Evolutionary conservation across 208 protist genomes (phyloP).

Genomic region (Acanthamoeba healyi): DNA sequence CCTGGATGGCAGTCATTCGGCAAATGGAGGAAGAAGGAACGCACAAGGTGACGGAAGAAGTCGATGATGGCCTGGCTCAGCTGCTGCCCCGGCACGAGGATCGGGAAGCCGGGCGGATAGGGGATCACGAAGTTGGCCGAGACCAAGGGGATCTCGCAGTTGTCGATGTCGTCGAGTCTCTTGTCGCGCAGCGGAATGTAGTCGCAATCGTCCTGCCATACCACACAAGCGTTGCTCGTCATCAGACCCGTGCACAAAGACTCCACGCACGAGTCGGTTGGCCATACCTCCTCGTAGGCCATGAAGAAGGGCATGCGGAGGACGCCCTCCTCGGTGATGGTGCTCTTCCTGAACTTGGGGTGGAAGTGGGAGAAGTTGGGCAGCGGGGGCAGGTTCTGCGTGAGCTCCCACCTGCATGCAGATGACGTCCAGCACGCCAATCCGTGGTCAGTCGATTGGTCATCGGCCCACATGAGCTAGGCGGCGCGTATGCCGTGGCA

Average conservation of each 20-base stretch:
- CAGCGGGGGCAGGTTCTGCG: constrained; percentile 66
- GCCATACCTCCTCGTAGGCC: constrained; percentile 62
- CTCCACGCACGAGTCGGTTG: no score
- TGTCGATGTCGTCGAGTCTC: constrained; percentile 13
- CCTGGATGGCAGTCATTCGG: no score
- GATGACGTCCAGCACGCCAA: neutral
- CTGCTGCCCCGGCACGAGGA: constrained; percentile 72
- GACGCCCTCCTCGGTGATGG: constrained; percentile 53
- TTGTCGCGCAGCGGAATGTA: constrained; percentile 56
- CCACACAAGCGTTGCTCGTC: neutral
- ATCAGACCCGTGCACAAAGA: neutral
- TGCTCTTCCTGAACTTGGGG: constrained; percentile 58
- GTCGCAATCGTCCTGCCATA: neutral
- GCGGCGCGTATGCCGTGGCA: neutral
- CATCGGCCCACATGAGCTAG: neutral
- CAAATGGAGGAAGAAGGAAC: neutral
- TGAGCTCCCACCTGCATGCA: constrained; percentile 43
- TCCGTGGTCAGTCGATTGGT: neutral
- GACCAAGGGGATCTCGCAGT: constrained; percentile 32
- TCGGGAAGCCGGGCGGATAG: constrained; percentile 80
- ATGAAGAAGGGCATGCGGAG: constrained; percentile 73
- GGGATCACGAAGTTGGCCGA: constrained; percentile 77
- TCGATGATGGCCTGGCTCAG: constrained; percentile 72
- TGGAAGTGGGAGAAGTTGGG: constrained; percentile 78
- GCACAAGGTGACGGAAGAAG: constrained; percentile 70